Conservation (phyloP, 371 early-diverging fungal species). For the Circinella umbellata region DNA sequence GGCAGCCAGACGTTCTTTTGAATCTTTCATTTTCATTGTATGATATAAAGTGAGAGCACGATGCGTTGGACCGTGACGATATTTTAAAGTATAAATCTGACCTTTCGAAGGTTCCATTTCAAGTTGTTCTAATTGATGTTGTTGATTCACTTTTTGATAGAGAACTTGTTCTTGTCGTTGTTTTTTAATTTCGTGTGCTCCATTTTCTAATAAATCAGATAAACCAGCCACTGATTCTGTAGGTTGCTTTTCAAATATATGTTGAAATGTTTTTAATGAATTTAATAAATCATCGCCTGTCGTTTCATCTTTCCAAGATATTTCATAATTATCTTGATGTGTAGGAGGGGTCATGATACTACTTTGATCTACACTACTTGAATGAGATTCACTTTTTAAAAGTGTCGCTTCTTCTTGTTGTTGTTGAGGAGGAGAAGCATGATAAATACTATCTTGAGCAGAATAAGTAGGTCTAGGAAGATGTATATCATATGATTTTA, state of each 20-base stretch:
- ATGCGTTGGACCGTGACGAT: conserved; percentile 44
- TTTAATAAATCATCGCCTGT: conserved; percentile 45
- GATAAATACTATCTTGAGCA: conserved; percentile 47
- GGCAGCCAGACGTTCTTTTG: conserved; percentile 36
- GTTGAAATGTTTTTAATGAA: conserved; percentile 43
- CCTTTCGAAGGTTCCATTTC: conserved; percentile 21
- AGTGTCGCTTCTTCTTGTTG: not conserved
- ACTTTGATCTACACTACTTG: not conserved
- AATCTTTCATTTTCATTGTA: conserved; percentile 49
- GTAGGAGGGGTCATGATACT: not conserved
- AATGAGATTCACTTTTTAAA: not conserved
- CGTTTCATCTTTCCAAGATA: conserved; percentile 52
- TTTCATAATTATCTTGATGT: conserved; percentile 33
- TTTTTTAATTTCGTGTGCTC: conserved; percentile 35
- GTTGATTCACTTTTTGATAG: conserved; percentile 4
- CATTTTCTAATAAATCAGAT: conserved; percentile 45
- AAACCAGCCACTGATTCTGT: conserved; percentile 35
- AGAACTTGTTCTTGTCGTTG: conserved; percentile 8
- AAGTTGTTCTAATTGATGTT: conserved; percentile 13
- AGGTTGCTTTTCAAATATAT: conserved; percentile 42
- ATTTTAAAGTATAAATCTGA: conserved; percentile 36
- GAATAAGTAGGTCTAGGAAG: conserved; percentile 40
- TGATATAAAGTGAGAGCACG: conserved; percentile 49
- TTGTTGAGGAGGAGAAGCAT: not conserved
- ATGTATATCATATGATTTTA: conserved; percentile 45